phyloP scores from a whole-genome alignment of 495 filamentous ascomycete species.

The Annulohypoxylon maeteangense region DNA sequence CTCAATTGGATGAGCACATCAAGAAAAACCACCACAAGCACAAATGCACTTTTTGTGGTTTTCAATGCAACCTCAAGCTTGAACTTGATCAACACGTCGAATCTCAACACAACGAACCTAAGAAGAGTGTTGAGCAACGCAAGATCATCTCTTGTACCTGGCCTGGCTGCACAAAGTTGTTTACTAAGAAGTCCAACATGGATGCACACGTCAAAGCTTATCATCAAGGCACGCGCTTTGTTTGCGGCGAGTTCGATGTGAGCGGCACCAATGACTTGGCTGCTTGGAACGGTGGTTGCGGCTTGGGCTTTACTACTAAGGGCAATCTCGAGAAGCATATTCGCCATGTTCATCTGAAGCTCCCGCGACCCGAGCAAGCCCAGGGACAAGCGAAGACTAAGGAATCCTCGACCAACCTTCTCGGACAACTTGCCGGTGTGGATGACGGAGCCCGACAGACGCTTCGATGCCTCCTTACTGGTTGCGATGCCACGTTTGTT shows the following conservation, averaged over 20 bases:
- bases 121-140: constrained; percentile 67
- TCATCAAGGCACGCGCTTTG: constrained; percentile 75
- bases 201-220: constrained; percentile 79
- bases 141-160: constrained; percentile 71
- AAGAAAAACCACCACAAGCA: constrained; percentile 68
- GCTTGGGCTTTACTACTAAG: constrained; percentile 73
- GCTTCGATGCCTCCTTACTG: constrained; percentile 64
- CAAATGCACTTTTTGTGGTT: constrained; percentile 76
- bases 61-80: constrained; percentile 67
- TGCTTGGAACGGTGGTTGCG: constrained; percentile 77
- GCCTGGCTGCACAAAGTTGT: constrained; percentile 72
- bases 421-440: constrained; percentile 66
- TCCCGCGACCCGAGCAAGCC: constrained; percentile 55
- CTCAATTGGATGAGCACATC: constrained; percentile 76
- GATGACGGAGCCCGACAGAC: constrained; percentile 66
- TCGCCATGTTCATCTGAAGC: constrained; percentile 75
- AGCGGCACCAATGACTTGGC: constrained; percentile 64
- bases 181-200: constrained; percentile 82
- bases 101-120: constrained; percentile 68
- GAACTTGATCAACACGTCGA: constrained; percentile 77
- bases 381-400: constrained; percentile 42
- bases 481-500: constrained; percentile 70
- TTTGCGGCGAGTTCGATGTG: constrained; percentile 76
- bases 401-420: constrained; percentile 49
- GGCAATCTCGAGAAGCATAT: constrained; percentile 83